phyloP scores from a whole-genome alignment of 2,329 filamentous ascomycete species.

The Fusarium liriodendri region DNA sequence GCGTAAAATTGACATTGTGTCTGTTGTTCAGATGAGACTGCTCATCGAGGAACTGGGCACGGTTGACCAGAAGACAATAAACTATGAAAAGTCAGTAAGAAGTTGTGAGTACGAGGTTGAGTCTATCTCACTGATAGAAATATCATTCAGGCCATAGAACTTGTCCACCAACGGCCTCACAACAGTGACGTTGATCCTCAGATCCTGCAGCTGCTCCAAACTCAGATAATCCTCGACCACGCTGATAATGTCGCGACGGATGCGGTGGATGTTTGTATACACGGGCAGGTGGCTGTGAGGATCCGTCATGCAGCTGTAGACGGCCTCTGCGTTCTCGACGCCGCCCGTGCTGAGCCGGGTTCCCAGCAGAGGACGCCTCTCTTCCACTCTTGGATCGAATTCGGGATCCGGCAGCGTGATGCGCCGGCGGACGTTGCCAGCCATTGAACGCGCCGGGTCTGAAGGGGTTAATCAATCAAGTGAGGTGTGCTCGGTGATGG shows the following conservation, averaged over 20 bases:
- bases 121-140: conserved; percentile 72
- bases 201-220: conserved; percentile 81
- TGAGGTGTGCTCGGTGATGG: not conserved
- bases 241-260: conserved; percentile 71
- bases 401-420: conserved; percentile 45
- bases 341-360: conserved; percentile 46
- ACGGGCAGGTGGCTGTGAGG: conserved; percentile 74
- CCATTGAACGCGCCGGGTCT: conserved; percentile 35
- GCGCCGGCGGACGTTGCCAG: conserved; percentile 41
- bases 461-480: not conserved
- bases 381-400: conserved; percentile 40
- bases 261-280: conserved; percentile 82
- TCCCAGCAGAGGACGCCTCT: conserved; percentile 50
- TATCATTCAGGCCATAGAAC: conserved; percentile 81
- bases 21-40: conserved; percentile 80
- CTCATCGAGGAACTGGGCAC: conserved; percentile 82
- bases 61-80: conserved; percentile 86
- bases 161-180: conserved; percentile 87
- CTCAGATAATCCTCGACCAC: conserved; percentile 74
- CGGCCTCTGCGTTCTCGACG: conserved; percentile 46
- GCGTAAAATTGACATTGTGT: conserved; percentile 83
- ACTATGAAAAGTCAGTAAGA: conserved; percentile 58
- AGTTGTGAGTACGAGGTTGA: not conserved
- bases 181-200: conserved; percentile 83
- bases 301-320: conserved; percentile 67